These are phyloP conservation scores for Chaetoceros tenuissimus DNA, from an alignment of 108 stramenopile species.

Conservation along the genomic window DNA sequence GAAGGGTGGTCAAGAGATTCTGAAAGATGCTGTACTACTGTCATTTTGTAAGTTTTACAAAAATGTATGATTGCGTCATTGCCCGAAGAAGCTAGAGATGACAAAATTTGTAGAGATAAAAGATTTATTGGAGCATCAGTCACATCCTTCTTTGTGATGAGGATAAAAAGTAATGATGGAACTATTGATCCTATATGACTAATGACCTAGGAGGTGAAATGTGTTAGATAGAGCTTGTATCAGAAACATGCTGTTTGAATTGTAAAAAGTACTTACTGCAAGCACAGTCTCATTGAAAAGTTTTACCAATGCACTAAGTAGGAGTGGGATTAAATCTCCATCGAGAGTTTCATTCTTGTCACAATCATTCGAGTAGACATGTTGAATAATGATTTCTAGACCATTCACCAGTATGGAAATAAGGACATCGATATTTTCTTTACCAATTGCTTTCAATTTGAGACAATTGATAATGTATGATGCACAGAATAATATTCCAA, in stretches of 20 bases:
- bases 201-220: neutral
- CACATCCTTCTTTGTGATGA: neutral
- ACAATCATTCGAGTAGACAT: neutral
- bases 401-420: neutral
- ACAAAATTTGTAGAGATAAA: neutral
- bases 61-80: neutral
- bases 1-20: neutral
- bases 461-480: neutral
- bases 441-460: neutral
- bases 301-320: neutral
- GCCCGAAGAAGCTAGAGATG: neutral
- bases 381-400: neutral
- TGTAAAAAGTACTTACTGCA: neutral
- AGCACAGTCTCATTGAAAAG: neutral
- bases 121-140: neutral
- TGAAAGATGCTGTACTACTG: neutral
- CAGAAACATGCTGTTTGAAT: neutral
- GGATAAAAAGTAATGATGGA: neutral
- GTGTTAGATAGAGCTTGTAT: neutral
- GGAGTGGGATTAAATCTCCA: neutral
- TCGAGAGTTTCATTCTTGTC: neutral
- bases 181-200: neutral
- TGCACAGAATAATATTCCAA: neutral
- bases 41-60: neutral
- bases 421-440: neutral